Conservation (phyloP, 2,329 filamentous ascomycete genomes). For the Nemania sp. region DNA sequence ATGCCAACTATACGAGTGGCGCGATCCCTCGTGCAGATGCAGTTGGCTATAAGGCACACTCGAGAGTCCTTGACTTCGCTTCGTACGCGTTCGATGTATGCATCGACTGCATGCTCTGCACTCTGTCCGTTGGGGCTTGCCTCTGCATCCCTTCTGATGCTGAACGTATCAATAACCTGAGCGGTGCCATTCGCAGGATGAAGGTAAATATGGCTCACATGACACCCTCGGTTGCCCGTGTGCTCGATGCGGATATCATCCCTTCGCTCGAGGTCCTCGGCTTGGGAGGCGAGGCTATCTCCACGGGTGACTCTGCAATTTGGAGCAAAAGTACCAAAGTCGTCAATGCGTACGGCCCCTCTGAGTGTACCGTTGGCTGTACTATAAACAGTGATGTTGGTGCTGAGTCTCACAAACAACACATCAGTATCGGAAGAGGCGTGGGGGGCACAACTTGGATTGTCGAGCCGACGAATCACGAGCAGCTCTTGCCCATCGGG, state of each 20-base stretch:
- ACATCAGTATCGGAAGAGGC: slow-evolving; percentile 52
- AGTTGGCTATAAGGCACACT: slow-evolving; percentile 47
- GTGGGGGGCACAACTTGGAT: slow-evolving; percentile 55
- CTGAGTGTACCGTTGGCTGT: slow-evolving; percentile 57
- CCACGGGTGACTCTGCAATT: slow-evolving; percentile 50
- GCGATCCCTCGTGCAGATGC: slow-evolving; percentile 47
- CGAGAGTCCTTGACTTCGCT: slow-evolving; percentile 52
- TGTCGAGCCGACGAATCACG: slow-evolving; percentile 51
- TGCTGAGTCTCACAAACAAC: slow-evolving; percentile 38
- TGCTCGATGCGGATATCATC: slow-evolving; percentile 51
- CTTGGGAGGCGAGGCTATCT: slow-evolving; percentile 57
- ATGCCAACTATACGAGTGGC: slow-evolving; percentile 52
- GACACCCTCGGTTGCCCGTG: slow-evolving; percentile 54
- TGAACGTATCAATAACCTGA: slow-evolving; percentile 55
- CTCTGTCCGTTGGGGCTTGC: slow-evolving; percentile 53
- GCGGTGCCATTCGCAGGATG: slow-evolving; percentile 49
- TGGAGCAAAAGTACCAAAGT: slow-evolving; percentile 53
- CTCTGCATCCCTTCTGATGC: slow-evolving; percentile 59
- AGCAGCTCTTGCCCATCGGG: slow-evolving; percentile 52
- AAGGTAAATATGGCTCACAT: slow-evolving; percentile 54
- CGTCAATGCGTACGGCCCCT: slow-evolving; percentile 57
- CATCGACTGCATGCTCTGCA: slow-evolving; percentile 58
- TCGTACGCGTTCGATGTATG: slow-evolving; percentile 60
- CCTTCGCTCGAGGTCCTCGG: slow-evolving; percentile 51
- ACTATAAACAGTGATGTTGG: slow-evolving; percentile 51